Base-by-base conservation (phyloP, 257 asterid species). In the Linaria vulgaris region DNA sequence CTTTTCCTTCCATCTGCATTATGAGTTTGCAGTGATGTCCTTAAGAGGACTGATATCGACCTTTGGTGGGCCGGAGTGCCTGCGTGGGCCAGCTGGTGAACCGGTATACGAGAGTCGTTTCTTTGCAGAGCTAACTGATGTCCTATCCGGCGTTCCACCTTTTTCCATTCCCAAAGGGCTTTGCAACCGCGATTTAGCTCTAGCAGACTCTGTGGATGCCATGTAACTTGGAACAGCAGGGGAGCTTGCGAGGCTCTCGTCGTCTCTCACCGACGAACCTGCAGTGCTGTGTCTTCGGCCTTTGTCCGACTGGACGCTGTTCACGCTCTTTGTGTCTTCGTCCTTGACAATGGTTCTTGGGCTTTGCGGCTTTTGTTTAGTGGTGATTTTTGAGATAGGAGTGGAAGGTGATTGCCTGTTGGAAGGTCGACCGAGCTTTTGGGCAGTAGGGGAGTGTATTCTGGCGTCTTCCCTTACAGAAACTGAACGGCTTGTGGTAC, bases 171-270 rank as follows among this genome's bases (percentile, higher is more conserved):
- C 72, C 44, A 70, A 54, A 6, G 94, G 88, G 72, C 88, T 83
- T 1, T 82, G 74, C 73, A 74, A 21, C 61, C 86, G 63, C 5
- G 86, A 74, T 69, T 72, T 83, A 39, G 96, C 87, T 69, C 85
- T 71, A 11, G 92, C 79, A 8, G 97, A 90, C 61, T 66, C 75
- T 1, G 95, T 87, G 30, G 83, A 62, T 5, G 74, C 77, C 96
- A 87, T 85, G 82, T 87, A 90, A 60, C 95, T 64, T 4, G 88
- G 96, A 43, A 79, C 64, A 3, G 83, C 63, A 25, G 86, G 74
- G 1, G 90, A 83, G 77, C 95, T 83, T 11, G 77, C 76, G 1
- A 83, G 77, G 73, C 96, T 92, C 68, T 87, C 97, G 34, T 89
- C 96, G 22, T 92, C 97, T 74, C 92, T 78, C 61, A 78, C 78